Evolutionary conservation across 306 rosid genomes (phyloP), one percentile per base, ranked within the genome.

Genomic region (Vicia sativa): DNA sequence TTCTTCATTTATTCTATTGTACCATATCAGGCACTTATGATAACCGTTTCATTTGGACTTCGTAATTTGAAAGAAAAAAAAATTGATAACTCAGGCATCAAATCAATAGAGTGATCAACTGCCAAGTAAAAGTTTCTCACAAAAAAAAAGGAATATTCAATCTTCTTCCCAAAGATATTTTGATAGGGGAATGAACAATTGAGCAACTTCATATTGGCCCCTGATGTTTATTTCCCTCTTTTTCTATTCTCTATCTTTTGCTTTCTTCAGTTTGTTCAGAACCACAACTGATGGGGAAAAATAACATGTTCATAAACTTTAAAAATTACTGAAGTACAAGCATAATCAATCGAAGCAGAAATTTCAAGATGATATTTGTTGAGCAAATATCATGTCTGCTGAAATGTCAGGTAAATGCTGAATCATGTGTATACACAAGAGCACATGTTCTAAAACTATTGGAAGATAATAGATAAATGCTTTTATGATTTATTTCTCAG

Each of bases 131-230:
- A 10, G 44, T 25, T 70, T 50, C 48, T 42, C 58, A 31, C 9
- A 2, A n/a, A 55, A 45, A 21, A 57, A 54, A 53, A 13, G 55
- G 18, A 41, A 49, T n/a, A 21, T 48, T 19, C 39, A n/a, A 25
- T 54, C 16, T 62, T 60, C 72, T 28, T 10, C 45, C 43, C 8
- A 13, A 73, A 46, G 58, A 65, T 56, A 23, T 58, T 50, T 59
- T 25, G 2, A 31, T 34, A 11, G 67, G 56, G 57, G n/a, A 14
- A 18, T 10, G 37, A 74, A 65, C 31, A 48, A 65, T 35, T 74
- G 58, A 54, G 35, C 6, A 42, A 42, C 45, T 11, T 25, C 48
- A 26, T 58, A 10, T 31, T 37, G 48, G 13, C 19, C 61, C 46
- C 4, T 45, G 6, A 10, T 25, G 43, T 65, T 46, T 49, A 37